Conservation (phyloP, 2,329 filamentous ascomycete genomes). For the Pseudocercospora musae region DNA sequence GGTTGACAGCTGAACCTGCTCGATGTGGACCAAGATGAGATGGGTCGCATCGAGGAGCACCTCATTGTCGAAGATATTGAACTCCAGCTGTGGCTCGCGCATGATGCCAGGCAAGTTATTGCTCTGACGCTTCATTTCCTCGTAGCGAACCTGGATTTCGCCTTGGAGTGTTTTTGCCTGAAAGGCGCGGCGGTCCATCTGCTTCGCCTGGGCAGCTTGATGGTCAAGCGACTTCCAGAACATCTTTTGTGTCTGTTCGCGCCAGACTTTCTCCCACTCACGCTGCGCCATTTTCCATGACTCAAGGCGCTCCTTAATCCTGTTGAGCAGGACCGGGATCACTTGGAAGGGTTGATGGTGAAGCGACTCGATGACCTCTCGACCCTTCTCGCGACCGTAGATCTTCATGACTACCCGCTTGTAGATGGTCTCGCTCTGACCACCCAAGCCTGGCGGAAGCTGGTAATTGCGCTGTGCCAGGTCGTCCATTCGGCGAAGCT, state of each 20-base stretch:
- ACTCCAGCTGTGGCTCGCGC: constrained; percentile 62
- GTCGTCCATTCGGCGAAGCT: constrained; percentile 72
- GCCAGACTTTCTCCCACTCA: constrained; percentile 99
- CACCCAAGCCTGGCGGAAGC: constrained; percentile 79
- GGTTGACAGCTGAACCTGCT: constrained; percentile 40
- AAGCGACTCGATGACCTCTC: constrained; percentile 81
- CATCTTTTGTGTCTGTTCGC: constrained; percentile 88
- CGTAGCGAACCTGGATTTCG: constrained; percentile 86
- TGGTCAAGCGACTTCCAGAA: constrained; percentile 96
- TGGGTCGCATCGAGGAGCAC: constrained; percentile 52
- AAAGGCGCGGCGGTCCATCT: constrained; percentile 79
- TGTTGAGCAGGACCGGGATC: constrained; percentile 80
- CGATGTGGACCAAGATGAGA: constrained; percentile 43
- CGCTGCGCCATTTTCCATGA: constrained; percentile 96
- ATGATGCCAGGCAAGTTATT: constrained; percentile 28
- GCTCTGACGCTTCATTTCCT: constrained; percentile 73
- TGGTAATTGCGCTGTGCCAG: constrained; percentile 67
- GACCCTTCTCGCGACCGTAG: constrained; percentile 80
- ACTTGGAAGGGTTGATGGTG: constrained; percentile 81
- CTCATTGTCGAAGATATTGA: constrained; percentile 60
- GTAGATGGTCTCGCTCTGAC: constrained; percentile 94
- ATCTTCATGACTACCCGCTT: constrained; percentile 97
- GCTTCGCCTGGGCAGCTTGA: constrained; percentile 86
- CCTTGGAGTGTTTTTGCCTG: constrained; percentile 86
- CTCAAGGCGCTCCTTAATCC: constrained; percentile 93